Percentiles rank a stretch among this genome's conserved stretches.
Conservation (phyloP, 169 alveolate genomes). For the Cryptosporidium xiaoi region DNA sequence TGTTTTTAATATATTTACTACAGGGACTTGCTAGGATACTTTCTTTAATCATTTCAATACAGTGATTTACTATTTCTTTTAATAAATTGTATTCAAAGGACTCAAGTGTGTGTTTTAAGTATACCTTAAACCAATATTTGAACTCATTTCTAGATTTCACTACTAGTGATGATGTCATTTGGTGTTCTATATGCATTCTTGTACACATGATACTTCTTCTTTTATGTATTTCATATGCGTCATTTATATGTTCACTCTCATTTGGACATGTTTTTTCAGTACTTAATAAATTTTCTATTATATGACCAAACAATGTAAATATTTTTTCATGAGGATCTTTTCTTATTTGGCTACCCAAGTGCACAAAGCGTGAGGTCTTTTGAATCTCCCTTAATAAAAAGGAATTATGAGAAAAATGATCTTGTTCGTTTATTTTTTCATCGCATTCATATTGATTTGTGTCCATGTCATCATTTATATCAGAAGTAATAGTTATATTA, state of each 20-base stretch:
- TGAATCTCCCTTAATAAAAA: slow-evolving; percentile 51
- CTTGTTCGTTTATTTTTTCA: background rate
- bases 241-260: background rate
- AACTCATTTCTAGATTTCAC: slow-evolving; percentile 39
- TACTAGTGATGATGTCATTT: slow-evolving; percentile 18
- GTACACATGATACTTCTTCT: background rate
- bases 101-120: slow-evolving; percentile 41
- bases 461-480: background rate
- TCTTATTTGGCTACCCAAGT: background rate
- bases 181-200: slow-evolving; percentile 64
- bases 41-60: slow-evolving; percentile 20
- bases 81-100: background rate
- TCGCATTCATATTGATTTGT: no score
- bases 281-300: background rate
- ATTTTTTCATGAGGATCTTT: background rate
- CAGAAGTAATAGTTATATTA: slow-evolving; percentile 2
- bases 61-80: slow-evolving; percentile 4
- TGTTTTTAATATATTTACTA: background rate
- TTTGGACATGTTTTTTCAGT: background rate
- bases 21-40: background rate
- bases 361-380: slow-evolving; percentile 25
- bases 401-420: background rate
- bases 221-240: background rate
- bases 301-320: slow-evolving; percentile 9
- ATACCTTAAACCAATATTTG: slow-evolving; percentile 43